phyloP scores from a whole-genome alignment of 176 grass and related monocot species.

The Oryza brachyantha region DNA sequence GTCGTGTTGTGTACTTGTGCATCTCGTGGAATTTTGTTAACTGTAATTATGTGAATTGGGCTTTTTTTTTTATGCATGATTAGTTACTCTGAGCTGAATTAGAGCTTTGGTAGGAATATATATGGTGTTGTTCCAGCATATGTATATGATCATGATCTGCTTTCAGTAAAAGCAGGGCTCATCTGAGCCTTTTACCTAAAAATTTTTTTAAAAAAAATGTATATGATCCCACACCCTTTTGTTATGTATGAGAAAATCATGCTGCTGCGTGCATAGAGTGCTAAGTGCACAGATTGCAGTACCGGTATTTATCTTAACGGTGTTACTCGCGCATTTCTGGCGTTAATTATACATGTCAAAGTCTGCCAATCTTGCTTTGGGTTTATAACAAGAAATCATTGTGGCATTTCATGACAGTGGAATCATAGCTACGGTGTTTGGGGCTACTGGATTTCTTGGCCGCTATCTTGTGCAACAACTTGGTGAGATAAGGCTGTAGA shows the following conservation, averaged over 20 bases:
- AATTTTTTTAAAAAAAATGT: too few relatives aligned
- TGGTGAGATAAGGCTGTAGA: slow-evolving; percentile 50
- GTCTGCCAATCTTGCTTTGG: not conserved
- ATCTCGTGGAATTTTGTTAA: not conserved
- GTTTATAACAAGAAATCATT: not conserved
- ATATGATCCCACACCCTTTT: not conserved
- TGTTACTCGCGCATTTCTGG: not conserved
- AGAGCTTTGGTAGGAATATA: not conserved
- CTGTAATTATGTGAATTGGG: not conserved
- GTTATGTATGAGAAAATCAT: not conserved
- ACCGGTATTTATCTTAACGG: not conserved
- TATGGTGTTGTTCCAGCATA: not conserved
- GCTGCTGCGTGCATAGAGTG: not conserved
- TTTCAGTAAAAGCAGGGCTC: too few relatives aligned
- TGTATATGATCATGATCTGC: not conserved
- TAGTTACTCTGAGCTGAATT: not conserved
- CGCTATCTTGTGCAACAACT: slow-evolving; percentile 90
- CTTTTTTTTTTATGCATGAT: not conserved
- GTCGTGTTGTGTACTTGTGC: not conserved
- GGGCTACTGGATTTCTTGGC: slow-evolving; percentile 97
- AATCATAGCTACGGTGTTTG: slow-evolving; percentile 95
- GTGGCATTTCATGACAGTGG: slow-evolving; percentile 46
- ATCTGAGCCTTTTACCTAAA: too few relatives aligned
- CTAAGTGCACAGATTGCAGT: not conserved
- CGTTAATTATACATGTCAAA: not conserved